These are phyloP conservation scores for Citrus sinensis DNA, from an alignment of 345 rosid species.

Conservation along the genomic window DNA sequence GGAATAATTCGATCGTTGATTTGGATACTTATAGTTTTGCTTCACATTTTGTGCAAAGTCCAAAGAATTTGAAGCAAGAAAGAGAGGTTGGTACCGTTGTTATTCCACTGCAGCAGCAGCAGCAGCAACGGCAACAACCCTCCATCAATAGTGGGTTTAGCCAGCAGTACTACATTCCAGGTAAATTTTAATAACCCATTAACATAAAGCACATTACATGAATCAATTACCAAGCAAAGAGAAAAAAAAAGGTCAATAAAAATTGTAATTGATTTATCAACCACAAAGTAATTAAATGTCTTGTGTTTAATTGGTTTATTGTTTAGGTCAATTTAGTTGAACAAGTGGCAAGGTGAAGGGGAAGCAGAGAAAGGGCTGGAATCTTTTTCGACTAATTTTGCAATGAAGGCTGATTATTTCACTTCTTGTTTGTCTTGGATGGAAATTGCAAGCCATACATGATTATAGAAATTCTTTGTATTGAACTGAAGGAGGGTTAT, in stretches of 20 bases:
- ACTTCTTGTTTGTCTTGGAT: background rate
- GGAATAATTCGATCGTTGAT: slow-evolving; percentile 13
- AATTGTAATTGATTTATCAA: background rate
- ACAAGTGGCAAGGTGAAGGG: slow-evolving; percentile 8
- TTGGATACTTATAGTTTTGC: slow-evolving; percentile 21
- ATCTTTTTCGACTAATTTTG: background rate
- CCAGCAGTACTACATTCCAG: slow-evolving; percentile 31
- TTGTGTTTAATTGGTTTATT: background rate
- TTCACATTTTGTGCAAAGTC: slow-evolving; percentile 14
- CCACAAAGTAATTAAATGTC: no score
- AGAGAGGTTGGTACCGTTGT: slow-evolving; percentile 16
- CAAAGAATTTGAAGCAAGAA: slow-evolving; percentile 22
- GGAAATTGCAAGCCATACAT: background rate
- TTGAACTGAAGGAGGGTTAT: background rate
- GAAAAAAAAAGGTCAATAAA: background rate
- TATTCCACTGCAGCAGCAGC: slow-evolving; percentile 6
- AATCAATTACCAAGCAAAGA: no score
- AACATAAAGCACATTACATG: background rate
- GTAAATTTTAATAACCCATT: background rate
- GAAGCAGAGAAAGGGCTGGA: background rate
- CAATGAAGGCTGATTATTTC: background rate
- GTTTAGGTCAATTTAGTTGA: slow-evolving; percentile 23
- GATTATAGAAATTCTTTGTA: background rate
- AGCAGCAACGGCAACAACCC: slow-evolving; percentile 14
- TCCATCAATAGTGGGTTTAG: slow-evolving; percentile 13